Conservation (phyloP, 208 protist genomes). For the Vickermania ingenoplastis region DNA sequence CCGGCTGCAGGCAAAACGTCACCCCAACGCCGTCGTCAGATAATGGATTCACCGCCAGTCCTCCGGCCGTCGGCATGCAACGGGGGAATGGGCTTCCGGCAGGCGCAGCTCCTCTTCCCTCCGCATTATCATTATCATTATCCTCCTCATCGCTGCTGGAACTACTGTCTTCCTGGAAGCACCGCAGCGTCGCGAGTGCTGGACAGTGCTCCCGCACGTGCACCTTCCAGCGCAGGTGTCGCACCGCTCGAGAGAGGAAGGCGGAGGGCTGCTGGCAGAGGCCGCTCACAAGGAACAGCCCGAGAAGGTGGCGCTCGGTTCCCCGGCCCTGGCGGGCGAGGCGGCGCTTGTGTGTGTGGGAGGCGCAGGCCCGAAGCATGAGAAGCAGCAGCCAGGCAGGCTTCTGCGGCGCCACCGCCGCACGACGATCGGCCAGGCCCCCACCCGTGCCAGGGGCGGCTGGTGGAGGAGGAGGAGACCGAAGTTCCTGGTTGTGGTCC, state of each 20-base stretch:
- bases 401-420: background rate
- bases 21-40: background rate
- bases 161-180: too few relatives aligned
- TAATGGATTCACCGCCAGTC: background rate
- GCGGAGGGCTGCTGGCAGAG: slow-evolving; percentile 40
- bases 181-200: background rate
- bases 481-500: slow-evolving; percentile 1
- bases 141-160: too few relatives aligned
- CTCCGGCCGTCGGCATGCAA: background rate
- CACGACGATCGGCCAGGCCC: background rate
- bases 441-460: too few relatives aligned
- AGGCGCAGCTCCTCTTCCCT: too few relatives aligned
- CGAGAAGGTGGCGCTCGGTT: slow-evolving; percentile 84
- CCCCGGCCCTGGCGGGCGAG: slow-evolving; percentile 63
- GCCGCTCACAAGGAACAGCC: slow-evolving; percentile 63
- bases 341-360: slow-evolving; percentile 40
- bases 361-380: slow-evolving; percentile 48
- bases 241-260: slow-evolving; percentile 48
- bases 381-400: slow-evolving; percentile 14
- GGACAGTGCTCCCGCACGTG: background rate
- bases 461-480: background rate
- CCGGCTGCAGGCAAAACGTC: background rate
- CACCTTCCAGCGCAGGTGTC: slow-evolving; percentile 62
- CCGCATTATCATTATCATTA: too few relatives aligned
- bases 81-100: background rate